phyloP scores from a whole-genome alignment of 208 protist genomes.

The Acanthamoeba triangularis region DNA sequence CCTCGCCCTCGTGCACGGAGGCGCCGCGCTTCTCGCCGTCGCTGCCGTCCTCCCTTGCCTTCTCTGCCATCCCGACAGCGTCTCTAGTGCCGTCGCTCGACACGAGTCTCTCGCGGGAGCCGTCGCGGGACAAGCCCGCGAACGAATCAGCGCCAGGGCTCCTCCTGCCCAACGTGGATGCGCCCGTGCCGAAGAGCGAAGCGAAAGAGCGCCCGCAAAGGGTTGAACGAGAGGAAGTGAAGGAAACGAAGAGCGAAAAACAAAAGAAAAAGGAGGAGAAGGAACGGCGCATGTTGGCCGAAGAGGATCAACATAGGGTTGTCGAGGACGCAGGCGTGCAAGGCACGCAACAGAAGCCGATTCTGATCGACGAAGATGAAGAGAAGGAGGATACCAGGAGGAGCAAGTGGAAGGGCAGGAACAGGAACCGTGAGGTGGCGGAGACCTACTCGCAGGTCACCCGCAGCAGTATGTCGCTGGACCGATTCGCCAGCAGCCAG shows the following conservation, averaged over 20 bases:
- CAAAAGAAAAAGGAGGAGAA: background rate
- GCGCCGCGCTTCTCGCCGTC: background rate
- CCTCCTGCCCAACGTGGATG: background rate
- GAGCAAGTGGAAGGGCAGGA: background rate
- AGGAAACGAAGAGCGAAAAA: background rate
- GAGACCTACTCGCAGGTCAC: background rate
- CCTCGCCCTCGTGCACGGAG: background rate
- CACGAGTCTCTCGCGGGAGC: background rate
- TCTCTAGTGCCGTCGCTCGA: background rate
- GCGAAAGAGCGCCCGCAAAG: background rate
- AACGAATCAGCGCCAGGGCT: no score
- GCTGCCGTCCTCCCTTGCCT: background rate
- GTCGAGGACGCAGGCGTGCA: background rate
- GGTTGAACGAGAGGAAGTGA: background rate
- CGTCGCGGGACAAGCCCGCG: background rate
- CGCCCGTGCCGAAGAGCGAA: background rate
- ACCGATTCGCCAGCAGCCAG: background rate
- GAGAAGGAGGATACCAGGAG: background rate
- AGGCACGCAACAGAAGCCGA: background rate
- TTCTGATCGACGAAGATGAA: slow-evolving; percentile 12
- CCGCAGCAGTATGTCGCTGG: background rate
- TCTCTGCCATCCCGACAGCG: background rate
- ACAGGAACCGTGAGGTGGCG: background rate
- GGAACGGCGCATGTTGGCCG: background rate
- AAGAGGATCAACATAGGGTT: background rate